phyloP scores from a whole-genome alignment of 805 yeast species.

The Metschnikowia cubensis region DNA sequence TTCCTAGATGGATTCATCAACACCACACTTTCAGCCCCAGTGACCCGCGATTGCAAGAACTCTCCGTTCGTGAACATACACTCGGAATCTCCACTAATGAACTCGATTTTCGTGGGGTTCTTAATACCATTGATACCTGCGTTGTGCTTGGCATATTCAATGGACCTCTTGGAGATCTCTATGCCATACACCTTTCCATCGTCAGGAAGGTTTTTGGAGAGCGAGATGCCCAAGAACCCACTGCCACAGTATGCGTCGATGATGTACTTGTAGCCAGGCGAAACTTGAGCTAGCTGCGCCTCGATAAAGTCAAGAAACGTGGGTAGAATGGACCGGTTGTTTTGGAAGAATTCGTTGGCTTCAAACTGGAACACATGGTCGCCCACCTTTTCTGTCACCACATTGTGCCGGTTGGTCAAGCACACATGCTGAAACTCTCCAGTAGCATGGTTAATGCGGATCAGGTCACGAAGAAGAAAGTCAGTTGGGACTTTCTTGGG shows the following conservation, averaged over 20 bases:
- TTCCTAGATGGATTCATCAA: slow-evolving; percentile 46
- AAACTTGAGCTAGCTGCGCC: slow-evolving; percentile 11
- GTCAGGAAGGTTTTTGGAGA: slow-evolving; percentile 25
- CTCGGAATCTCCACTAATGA: slow-evolving; percentile 37
- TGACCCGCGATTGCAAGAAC: slow-evolving; percentile 23
- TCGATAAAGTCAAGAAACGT: slow-evolving; percentile 30
- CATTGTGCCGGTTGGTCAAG: slow-evolving; percentile 23
- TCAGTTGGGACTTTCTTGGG: slow-evolving; percentile 12
- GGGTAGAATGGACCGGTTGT: slow-evolving; percentile 42
- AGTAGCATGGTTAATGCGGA: slow-evolving; percentile 26
- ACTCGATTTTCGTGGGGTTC: slow-evolving; percentile 26
- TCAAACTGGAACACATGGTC: slow-evolving; percentile 36
- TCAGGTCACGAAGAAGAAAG: slow-evolving; percentile 32
- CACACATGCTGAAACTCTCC: slow-evolving; percentile 27
- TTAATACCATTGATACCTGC: slow-evolving; percentile 36
- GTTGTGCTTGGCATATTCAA: slow-evolving; percentile 36
- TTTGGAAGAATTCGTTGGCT: slow-evolving; percentile 40
- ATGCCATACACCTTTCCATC: slow-evolving; percentile 40
- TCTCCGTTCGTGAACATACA: slow-evolving; percentile 27
- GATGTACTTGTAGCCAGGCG: slow-evolving; percentile 22
- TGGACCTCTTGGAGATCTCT: slow-evolving; percentile 32
- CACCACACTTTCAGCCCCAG: slow-evolving; percentile 32
- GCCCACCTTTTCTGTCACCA: slow-evolving; percentile 34
- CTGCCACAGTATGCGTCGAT: slow-evolving; percentile 46
- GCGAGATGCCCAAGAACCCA: slow-evolving; percentile 41